Base-by-base conservation (phyloP, 352 stramenopile genomes). In the Globisporangium camurandrum region DNA sequence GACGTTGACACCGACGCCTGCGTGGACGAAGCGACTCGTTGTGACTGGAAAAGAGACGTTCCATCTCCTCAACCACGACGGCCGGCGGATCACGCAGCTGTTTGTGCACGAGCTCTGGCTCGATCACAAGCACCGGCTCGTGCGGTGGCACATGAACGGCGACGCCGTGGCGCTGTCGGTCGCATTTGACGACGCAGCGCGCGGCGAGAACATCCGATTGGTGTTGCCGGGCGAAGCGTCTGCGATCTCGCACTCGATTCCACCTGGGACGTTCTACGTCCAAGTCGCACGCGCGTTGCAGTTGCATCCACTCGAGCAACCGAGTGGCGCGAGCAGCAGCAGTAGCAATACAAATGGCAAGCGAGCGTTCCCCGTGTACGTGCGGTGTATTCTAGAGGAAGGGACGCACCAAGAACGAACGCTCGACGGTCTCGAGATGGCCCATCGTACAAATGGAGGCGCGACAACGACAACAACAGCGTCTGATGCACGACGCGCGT, bases 71-170 rank as follows among this genome's bases (percentile, higher is more conserved):
- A 75, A 77, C 30, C 72, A 75, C 22, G 60, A 75, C 20, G 70
- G 72, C 12, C 75, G 81, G 8, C 64, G 69, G 0, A 72, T 93
- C 27, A 93, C 81, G 8, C 81, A 93, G 49, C 62, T 93, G 23
- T 92, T 93, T 54, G 81, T 93, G 9, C 81, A 93, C 44, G 81
- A 93, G 39, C 44, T 93, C 3, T 93, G 81, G 81, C 57, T 93
- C 23, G 81, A 93, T 54, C 81, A 88, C 56, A 93, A 93, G 50
- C 66, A 87, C 30, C 72, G 81, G 7, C 62, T 93, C 33, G 81
- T 93, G 34, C 78, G 81, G 9, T 93, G 81, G 81, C 81, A 92
- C 59, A 65, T 92, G 42, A 92, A 89, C 36, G 81, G 81, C 39
- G 81, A 92, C 28, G 75, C 81, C 1, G 81, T 92, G 5, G 81